Evolutionary conservation across 1,284 basidiomycete species (phyloP).

Genomic region (Moesziomyces parantarcticus): DNA sequence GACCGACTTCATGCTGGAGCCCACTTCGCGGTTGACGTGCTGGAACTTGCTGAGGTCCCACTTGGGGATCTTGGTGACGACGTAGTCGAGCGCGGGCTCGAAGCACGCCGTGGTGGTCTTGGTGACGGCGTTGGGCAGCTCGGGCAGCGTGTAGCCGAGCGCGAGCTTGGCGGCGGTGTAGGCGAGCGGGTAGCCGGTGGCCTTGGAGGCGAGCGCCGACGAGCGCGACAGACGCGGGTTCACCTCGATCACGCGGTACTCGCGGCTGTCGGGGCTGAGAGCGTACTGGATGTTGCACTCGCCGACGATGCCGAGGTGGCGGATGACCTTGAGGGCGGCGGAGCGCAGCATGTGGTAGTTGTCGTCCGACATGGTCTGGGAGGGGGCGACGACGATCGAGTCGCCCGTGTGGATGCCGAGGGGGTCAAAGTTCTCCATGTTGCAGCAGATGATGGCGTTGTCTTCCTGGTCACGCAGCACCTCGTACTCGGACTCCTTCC

Average conservation of each 20-base stretch:
- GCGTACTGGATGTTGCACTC: constrained; percentile 99
- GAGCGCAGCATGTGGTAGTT: constrained; percentile 99
- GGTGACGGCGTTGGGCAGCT: constrained; percentile 97
- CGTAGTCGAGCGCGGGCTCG: constrained; percentile 99
- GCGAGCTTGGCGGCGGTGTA: constrained; percentile 99
- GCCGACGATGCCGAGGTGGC: constrained; percentile 96
- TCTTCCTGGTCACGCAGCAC: constrained; percentile 97
- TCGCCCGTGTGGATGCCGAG: constrained; percentile 99
- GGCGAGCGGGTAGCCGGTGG: constrained; percentile 97
- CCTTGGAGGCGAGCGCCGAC: constrained; percentile 94
- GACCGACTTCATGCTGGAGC: constrained; percentile 98
- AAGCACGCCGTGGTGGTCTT: constrained; percentile 99
- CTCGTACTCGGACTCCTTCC: constrained; percentile 99
- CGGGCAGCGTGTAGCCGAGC: constrained; percentile 96
- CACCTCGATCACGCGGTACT: constrained; percentile 90
- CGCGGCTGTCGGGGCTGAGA: constrained; percentile 87
- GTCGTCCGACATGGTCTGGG: constrained; percentile 91
- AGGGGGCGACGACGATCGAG: constrained; percentile 99
- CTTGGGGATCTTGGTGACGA: constrained; percentile 99
- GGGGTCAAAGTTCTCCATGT: constrained; percentile 99
- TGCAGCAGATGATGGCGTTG: constrained; percentile 87
- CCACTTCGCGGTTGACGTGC: constrained; percentile 90
- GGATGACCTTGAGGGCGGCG: constrained; percentile 95
- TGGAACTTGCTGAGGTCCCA: constrained; percentile 99
- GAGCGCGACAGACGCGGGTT: constrained; percentile 65